phyloP scores from a whole-genome alignment of 164 flowering plant genomes.

The Platanus orientalis region DNA sequence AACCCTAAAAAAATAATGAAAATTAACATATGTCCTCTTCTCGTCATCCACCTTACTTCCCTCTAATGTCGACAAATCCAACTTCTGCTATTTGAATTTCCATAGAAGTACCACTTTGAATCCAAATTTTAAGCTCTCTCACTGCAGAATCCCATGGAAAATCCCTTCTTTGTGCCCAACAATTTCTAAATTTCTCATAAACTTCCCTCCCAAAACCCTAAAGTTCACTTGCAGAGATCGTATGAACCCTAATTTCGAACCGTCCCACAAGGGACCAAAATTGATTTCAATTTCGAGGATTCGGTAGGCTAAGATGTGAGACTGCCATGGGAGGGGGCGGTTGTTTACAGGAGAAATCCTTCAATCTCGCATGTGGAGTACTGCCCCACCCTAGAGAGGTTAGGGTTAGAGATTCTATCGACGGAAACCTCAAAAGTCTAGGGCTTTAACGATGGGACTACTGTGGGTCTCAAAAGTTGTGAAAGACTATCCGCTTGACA shows the following conservation, averaged over 20 bases:
- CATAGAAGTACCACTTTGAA: not conserved
- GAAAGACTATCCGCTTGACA: slow-evolving; percentile 68
- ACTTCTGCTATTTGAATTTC: slow-evolving; percentile 1
- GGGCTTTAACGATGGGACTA: slow-evolving; percentile 77
- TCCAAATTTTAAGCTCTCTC: not conserved
- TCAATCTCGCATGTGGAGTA: slow-evolving; percentile 67
- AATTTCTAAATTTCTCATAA: not conserved
- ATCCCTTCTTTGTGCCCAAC: too few species aligned
- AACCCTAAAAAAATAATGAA: too few species aligned
- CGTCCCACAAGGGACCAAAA: not conserved
- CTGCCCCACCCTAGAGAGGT: slow-evolving; percentile 90
- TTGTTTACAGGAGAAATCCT: slow-evolving; percentile 66
- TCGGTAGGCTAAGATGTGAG: slow-evolving; percentile 25
- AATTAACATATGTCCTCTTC: slow-evolving; percentile 11
- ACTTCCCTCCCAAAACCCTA: not conserved
- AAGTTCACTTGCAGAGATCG: slow-evolving; percentile 11
- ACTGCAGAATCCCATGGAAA: not conserved
- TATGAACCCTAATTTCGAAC: not conserved
- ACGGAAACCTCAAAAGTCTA: slow-evolving; percentile 54
- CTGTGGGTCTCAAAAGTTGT: slow-evolving; percentile 71
- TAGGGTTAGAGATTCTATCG: slow-evolving; percentile 69
- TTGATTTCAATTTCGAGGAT: slow-evolving; percentile 11
- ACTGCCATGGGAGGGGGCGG: slow-evolving; percentile 93
- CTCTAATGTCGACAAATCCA: not conserved
- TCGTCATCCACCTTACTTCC: not conserved